Base-by-base conservation (phyloP, 306 rosid genomes). In the Cicer yamashitae region DNA sequence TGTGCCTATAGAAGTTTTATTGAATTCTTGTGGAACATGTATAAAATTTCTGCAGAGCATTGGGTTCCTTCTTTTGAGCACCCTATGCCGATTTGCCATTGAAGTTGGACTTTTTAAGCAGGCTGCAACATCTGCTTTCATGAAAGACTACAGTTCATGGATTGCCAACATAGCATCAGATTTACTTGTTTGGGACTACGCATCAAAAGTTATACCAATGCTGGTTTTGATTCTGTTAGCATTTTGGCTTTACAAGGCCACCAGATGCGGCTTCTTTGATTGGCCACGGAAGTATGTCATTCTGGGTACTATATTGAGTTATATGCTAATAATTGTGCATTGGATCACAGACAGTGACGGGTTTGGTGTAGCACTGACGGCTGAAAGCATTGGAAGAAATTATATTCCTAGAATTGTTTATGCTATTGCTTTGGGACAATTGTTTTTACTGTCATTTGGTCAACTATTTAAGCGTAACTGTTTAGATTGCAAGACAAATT, bases 81-180 rank as follows among this genome's bases (percentile, higher is more conserved):
- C 84, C 80, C 81, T 89, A 71, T 88, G 88, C 84, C 91, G 97
- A 85, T 90, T 89, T 82, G 67, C 89, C 15, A 89, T 92, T 79
- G 97, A 94, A 81, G 82, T 90, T 85, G 98, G 98, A 70, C 76
- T 84, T 74, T 80, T 92, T 52, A 94, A 94, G 91, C 97, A 94
- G 84, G 89, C 96, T 75, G 90, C 91, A 37, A 87, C 91, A 48
- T 90, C 94, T 66, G 96, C 91, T 48, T 82, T 84, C 82, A 77
- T 88, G 88, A 89, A 82, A 67, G 87, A 74, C 58, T 73, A 81
- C 83, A 82, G 88, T 82, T 90, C 91, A 37, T 89, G 93, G 97
- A 80, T 91, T 73, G 86, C 83, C 72, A 86, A 77, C 79, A 77
- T 86, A 51, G 72, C 82, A 72, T 80, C 82, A 10, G 78, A 73